Evolutionary conservation across 306 rosid species (phyloP).

Genomic region (Benincasa hispida): DNA sequence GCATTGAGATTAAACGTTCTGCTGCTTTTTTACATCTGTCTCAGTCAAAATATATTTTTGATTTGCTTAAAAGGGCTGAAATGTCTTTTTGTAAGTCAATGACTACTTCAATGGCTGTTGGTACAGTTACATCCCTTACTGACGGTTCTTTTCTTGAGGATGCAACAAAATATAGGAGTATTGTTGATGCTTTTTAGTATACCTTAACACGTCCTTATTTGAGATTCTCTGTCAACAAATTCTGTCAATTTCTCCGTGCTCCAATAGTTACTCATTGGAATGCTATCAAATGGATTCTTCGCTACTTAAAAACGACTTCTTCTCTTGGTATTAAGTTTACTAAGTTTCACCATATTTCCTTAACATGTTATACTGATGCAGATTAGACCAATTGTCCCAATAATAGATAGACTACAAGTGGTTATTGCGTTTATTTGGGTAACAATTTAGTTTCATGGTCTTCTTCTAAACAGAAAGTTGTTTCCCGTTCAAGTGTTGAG

Average conservation of each 20-base stretch:
- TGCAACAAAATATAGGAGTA: neutral
- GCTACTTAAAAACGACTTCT: fast-evolving
- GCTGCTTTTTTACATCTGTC: too few species aligned
- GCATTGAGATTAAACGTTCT: too few species aligned
- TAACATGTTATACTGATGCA: neutral
- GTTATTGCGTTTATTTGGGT: neutral
- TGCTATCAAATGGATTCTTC: neutral
- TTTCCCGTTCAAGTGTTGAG: neutral
- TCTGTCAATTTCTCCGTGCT: neutral
- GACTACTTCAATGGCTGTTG: too few species aligned
- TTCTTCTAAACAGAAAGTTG: neutral
- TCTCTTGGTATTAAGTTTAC: neutral
- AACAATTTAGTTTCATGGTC: neutral
- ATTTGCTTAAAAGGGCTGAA: too few species aligned
- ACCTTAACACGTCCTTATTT: neutral
- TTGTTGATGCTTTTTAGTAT: neutral
- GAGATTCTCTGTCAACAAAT: neutral
- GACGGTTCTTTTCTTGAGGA: too few species aligned
- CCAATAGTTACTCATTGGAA: neutral
- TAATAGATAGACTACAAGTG: neutral
- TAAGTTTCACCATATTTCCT: fast-evolving
- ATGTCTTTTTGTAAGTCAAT: too few species aligned
- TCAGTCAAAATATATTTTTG: too few species aligned
- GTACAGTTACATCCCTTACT: too few species aligned
- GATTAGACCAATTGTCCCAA: neutral